phyloP scores from a whole-genome alignment of 176 grass and related monocot species.

The Musa schizocarpa region DNA sequence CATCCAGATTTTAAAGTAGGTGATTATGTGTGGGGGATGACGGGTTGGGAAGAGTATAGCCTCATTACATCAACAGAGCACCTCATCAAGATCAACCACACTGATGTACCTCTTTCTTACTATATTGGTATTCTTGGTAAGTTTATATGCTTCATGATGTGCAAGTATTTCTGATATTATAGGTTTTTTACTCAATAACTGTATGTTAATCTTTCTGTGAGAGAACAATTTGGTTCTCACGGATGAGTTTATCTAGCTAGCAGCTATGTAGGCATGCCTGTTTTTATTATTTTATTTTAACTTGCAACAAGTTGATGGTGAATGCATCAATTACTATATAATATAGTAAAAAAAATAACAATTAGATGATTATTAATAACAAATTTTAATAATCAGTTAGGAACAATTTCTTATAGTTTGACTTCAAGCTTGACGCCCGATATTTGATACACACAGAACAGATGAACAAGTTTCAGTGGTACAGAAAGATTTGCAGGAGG shows the following conservation, averaged over 20 bases:
- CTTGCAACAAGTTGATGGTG: neutral
- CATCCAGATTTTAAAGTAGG: slow-evolving; percentile 35
- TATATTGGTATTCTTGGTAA: slow-evolving; percentile 54
- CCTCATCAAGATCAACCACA: slow-evolving; percentile 40
- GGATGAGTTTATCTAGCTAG: neutral
- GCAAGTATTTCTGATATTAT: neutral
- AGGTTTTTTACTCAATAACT: neutral
- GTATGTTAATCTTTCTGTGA: neutral
- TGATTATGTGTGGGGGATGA: slow-evolving; percentile 33
- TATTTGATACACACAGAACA: neutral
- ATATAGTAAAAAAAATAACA: neutral
- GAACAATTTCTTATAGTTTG: neutral
- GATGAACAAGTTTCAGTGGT: neutral
- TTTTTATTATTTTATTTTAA: no score
- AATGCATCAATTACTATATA: neutral
- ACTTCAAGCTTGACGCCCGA: no score
- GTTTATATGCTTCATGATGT: neutral
- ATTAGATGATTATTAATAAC: neutral
- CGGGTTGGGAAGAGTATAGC: slow-evolving; percentile 41
- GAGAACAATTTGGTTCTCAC: neutral
- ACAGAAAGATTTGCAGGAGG: neutral
- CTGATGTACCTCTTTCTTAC: slow-evolving; percentile 47
- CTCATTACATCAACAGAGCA: slow-evolving; percentile 8
- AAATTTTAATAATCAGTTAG: neutral
- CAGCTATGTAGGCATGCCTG: neutral